Conservation (phyloP, 140 eudicot species). For the Stevia rebaudiana region DNA sequence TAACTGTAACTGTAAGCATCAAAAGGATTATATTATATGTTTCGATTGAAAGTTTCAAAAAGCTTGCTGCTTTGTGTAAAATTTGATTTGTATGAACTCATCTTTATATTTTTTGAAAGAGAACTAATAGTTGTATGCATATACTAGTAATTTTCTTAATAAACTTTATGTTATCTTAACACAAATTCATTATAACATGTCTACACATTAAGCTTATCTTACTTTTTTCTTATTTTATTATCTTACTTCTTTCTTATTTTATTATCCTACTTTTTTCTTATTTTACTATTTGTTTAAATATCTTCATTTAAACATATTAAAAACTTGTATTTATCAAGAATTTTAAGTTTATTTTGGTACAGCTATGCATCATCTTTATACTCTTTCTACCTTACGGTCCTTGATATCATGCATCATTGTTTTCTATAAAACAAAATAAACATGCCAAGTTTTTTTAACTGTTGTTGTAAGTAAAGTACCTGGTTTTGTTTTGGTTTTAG, state of each 20-base stretch:
- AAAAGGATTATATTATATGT: neutral
- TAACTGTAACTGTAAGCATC: slow-evolving; percentile 71
- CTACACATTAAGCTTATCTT: neutral
- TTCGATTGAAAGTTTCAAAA: neutral
- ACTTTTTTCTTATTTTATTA: no score
- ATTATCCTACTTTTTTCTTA: no score
- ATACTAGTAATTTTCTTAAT: neutral
- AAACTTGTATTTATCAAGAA: neutral
- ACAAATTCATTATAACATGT: neutral
- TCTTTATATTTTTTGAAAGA: neutral
- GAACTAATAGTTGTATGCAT: neutral
- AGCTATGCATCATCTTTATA: neutral
- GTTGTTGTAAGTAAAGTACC: neutral
- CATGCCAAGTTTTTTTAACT: neutral
- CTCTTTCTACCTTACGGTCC: neutral
- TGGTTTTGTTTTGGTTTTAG: neutral
- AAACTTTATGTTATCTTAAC: neutral
- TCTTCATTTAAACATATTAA: neutral
- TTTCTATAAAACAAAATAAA: neutral
- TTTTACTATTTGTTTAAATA: no score
- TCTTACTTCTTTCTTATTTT: no score
- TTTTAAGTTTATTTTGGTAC: no score
- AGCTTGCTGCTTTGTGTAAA: neutral
- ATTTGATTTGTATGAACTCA: neutral
- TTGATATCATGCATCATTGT: neutral